phyloP scores from a whole-genome alignment of 2,329 filamentous ascomycete species.

The Aotearoamyces nothofagi region DNA sequence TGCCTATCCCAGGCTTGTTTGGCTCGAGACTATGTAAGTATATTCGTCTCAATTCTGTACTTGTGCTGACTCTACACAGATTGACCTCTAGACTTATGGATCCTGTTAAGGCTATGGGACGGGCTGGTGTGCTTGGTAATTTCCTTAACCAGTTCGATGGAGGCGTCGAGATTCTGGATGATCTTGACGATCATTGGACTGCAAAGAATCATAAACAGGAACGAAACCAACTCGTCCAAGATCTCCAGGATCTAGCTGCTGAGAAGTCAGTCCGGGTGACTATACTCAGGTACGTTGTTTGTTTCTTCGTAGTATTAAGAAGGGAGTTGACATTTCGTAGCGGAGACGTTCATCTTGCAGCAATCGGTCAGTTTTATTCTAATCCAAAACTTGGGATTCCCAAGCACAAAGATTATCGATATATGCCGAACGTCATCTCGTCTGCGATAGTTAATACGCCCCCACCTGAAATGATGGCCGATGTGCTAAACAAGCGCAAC shows the following conservation, averaged over 20 bases:
- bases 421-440: conserved; percentile 92
- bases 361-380: conserved; percentile 88
- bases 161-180: conserved; percentile 80
- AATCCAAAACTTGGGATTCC: conserved; percentile 66
- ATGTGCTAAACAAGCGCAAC: conserved; percentile 87
- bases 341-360: conserved; percentile 86
- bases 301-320: not conserved
- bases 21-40: conserved; percentile 54
- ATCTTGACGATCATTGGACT: conserved; percentile 94
- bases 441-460: conserved; percentile 91
- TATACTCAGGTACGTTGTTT: conserved; percentile 49
- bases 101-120: conserved; percentile 76
- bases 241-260: conserved; percentile 83
- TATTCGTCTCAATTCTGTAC: not conserved
- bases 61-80: conserved; percentile 27
- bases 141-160: conserved; percentile 84
- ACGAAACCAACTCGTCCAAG: conserved; percentile 72
- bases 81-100: conserved; percentile 77
- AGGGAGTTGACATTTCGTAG: conserved; percentile 25
- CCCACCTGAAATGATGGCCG: conserved; percentile 73
- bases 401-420: conserved; percentile 86
- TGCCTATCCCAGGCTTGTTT: conserved; percentile 63
- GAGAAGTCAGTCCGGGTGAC: conserved; percentile 87
- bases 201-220: conserved; percentile 89
- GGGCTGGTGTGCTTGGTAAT: conserved; percentile 63